Base-by-base conservation (phyloP, 257 asterid genomes). In the Ocimum tenuiflorum region DNA sequence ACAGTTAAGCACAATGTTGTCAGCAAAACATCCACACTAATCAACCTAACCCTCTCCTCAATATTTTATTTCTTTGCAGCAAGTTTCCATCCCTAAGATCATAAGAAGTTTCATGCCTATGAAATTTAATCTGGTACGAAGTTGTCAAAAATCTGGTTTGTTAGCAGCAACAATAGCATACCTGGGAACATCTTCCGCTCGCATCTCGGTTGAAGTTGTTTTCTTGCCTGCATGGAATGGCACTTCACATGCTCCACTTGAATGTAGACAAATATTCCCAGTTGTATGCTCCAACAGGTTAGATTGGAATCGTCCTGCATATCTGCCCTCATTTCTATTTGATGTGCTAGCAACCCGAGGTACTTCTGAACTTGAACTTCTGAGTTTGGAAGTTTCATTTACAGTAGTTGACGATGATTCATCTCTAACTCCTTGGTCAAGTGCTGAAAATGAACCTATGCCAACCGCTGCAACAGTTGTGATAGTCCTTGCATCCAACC, bases 401-500 rank as follows among this genome's bases (percentile, higher is more conserved):
- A 54, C 51, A 71, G 20, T 33, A 67, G 75, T 75, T 57, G 73
- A 68, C 70, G 62, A 43, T 31, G 80, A 68, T 47, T 66, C 68
- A 15, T 76, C 50, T 48, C 79, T 79, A 69, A 46, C 67, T 73
- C 66, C 75, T 72, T 64, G 71, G 20, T 80, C 79, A 76, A 72
- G 66, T 63, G 67, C 76, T 58, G 76, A 17, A 59, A 61, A 58
- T 50, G 88, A 75, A 76, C 76, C 75, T 50, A 49, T 70, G 46
- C 67, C 78, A n/a, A 62, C 72, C 36, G 76, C 83, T 43, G 76
- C 72, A 73, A 72, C 63, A 65, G 80, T 71, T 52, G 81, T 52
- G 53, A 72, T 47, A 68, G 73, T 76, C 73, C 84, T 83, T 49
- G 79, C 54, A 66, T 86, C 99, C 70, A 86, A 72, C 70, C 81